phyloP scores from a whole-genome alignment of 177 flowering plant genomes.

The Vitis hybrid region DNA sequence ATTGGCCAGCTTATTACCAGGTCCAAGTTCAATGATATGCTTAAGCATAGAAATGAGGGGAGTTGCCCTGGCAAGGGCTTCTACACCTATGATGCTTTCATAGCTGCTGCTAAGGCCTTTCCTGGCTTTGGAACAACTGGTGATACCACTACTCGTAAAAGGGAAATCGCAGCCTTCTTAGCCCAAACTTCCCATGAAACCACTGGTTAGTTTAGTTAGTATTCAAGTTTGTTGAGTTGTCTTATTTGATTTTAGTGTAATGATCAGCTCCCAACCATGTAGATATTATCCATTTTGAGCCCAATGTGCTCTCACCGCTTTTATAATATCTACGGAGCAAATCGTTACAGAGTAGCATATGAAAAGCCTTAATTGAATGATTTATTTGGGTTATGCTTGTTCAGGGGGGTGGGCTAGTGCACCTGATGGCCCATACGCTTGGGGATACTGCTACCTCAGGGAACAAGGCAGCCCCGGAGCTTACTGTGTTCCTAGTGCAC shows the following conservation, averaged over 20 bases:
- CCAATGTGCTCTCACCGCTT: too few species aligned
- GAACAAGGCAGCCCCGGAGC: conserved; percentile 19
- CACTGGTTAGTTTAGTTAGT: conserved; percentile 25
- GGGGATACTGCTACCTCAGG: conserved; percentile 45
- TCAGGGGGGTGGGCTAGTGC: conserved; percentile 47
- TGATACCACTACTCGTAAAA: conserved; percentile 31
- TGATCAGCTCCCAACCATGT: background rate
- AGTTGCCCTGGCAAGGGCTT: conserved; percentile 36
- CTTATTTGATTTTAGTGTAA: background rate
- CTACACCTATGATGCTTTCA: conserved; percentile 53
- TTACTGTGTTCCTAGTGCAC: conserved; percentile 15
- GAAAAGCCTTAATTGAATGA: background rate
- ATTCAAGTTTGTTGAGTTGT: background rate
- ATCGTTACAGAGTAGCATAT: background rate
- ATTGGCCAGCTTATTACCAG: conserved; percentile 25
- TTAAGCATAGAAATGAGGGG: conserved; percentile 36
- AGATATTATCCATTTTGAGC: too few species aligned
- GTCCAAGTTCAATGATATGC: conserved; percentile 32
- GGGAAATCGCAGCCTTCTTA: conserved; percentile 66
- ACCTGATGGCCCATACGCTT: conserved; percentile 48
- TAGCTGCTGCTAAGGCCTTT: conserved; percentile 40
- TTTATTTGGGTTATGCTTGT: background rate
- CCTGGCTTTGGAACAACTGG: conserved; percentile 47
- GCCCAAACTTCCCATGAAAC: conserved; percentile 68
- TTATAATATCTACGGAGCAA: too few species aligned